These are phyloP conservation scores for Aspergillus incahuasiensis DNA, from an alignment of 495 filamentous ascomycete species.

Conservation along the genomic window DNA sequence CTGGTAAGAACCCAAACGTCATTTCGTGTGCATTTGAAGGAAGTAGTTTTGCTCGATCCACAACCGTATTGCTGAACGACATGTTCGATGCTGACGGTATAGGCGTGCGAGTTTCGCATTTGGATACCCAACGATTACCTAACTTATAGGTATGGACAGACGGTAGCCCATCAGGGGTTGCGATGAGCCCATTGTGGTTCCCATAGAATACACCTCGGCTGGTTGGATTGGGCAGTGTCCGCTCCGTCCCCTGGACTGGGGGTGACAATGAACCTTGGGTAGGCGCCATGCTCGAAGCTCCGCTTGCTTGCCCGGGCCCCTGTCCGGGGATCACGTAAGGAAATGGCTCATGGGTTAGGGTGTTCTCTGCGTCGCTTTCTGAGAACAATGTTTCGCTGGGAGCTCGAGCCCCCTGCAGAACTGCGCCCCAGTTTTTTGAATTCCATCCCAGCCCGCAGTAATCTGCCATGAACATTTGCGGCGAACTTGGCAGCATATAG, in stretches of 20 bases:
- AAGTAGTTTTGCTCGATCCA: constrained; percentile 19
- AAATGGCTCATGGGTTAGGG: constrained; percentile 25
- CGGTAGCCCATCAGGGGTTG: constrained; percentile 18
- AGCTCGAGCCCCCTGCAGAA: constrained; percentile 16
- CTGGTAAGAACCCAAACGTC: constrained; percentile 29
- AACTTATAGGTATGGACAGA: constrained; percentile 8
- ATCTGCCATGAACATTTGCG: constrained; percentile 24
- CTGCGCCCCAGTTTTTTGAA: constrained; percentile 26
- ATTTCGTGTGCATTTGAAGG: constrained; percentile 23
- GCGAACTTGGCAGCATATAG: constrained; percentile 28
- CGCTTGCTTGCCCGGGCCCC: constrained; percentile 17
- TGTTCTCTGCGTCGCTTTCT: constrained; percentile 21
- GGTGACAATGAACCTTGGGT: constrained; percentile 20
- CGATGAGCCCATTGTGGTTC: constrained; percentile 6
- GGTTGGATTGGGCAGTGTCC: constrained; percentile 38
- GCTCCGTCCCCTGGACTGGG: constrained; percentile 24
- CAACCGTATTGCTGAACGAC: constrained; percentile 17
- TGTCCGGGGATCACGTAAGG: constrained; percentile 29
- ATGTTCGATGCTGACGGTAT: constrained; percentile 9
- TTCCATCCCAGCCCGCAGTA: constrained; percentile 24
- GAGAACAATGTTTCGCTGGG: constrained; percentile 25
- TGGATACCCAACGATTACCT: constrained; percentile 13
- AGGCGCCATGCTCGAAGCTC: constrained; percentile 13
- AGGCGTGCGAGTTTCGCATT: constrained; percentile 6
- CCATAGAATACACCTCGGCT: constrained; percentile 19